phyloP scores from a whole-genome alignment of 2,329 filamentous ascomycete species.

The Diaporthe caulivora region DNA sequence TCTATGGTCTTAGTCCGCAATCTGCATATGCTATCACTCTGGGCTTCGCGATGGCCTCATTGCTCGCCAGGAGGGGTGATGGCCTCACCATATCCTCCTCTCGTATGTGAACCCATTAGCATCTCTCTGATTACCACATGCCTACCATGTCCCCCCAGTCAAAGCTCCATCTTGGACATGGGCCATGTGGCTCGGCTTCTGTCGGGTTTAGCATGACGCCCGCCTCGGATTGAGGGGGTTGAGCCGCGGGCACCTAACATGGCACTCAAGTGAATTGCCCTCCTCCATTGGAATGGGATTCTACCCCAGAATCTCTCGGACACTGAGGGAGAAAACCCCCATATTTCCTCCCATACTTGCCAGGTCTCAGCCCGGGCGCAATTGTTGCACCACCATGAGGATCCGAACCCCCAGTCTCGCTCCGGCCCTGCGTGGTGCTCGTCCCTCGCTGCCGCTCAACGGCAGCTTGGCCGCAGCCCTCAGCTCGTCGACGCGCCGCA shows the following conservation, averaged over 20 bases:
- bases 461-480: constrained; percentile 32
- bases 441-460: constrained; percentile 26
- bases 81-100: background rate
- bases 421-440: constrained; percentile 39
- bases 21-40: background rate
- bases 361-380: background rate
- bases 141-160: background rate
- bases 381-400: constrained; percentile 35
- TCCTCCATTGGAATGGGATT: background rate
- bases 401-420: constrained; percentile 36
- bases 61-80: background rate
- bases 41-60: background rate
- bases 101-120: background rate
- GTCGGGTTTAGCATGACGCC: constrained; percentile 37
- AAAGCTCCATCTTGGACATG: background rate
- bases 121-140: background rate
- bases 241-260: constrained; percentile 13
- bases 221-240: constrained; percentile 16
- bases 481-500: constrained; percentile 47
- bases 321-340: background rate
- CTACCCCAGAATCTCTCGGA: background rate
- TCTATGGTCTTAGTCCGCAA: background rate
- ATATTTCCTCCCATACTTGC: background rate
- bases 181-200: constrained; percentile 34
- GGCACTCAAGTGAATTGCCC: background rate